Base-by-base conservation (phyloP, 2,329 filamentous ascomycete genomes). In the Sporothrix brasiliensis region DNA sequence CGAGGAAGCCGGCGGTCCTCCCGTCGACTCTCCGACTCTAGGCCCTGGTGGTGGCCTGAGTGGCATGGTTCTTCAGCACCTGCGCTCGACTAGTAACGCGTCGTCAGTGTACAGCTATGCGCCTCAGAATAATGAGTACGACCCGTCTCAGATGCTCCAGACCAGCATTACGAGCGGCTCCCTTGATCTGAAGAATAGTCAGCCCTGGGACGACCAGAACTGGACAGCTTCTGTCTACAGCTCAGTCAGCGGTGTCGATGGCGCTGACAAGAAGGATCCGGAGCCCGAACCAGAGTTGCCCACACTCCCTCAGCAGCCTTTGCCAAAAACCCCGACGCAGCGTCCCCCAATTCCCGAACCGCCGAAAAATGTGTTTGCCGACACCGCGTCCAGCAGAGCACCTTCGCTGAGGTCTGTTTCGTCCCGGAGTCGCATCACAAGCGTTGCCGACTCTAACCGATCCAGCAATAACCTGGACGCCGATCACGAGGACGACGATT, bases 61-160 rank as follows among this genome's bases (percentile, higher is more conserved):
- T 76, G 91, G 91, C 1, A 87, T 97, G 83, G 89, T 97, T 60
- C 88, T 91, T 44, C 90, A 94, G 73, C 95, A 98, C 82, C 82
- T 98, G 53, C 89, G 95, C 67, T 88, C 88, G 47, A 88, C 90
- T 73, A 98, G 94, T 80, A 90, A 90, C 71, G 86, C 88, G 16
- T 98, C 94, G 0, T 96, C 93, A 0, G 84, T 95, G 34, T 93
- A 92, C 74, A 88, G 87, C 34, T 72, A 63, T 5, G 65, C 70
- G 1, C 69, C 65, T 1, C 70, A 68, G 21, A 53, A 21, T 24
- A 60, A 50, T 16, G 41, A 30, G 4, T 67, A 68, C 19, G 56
- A 69, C 0, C 14, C 10, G 13, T 50, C 60, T 9, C 19, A 14
- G 9, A 21, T 30, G 1, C 10, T 50, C 19, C 24, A 69, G 34